phyloP scores from a whole-genome alignment of 1,139 yeast genomes.

The Lodderomyces parapsilosis region DNA sequence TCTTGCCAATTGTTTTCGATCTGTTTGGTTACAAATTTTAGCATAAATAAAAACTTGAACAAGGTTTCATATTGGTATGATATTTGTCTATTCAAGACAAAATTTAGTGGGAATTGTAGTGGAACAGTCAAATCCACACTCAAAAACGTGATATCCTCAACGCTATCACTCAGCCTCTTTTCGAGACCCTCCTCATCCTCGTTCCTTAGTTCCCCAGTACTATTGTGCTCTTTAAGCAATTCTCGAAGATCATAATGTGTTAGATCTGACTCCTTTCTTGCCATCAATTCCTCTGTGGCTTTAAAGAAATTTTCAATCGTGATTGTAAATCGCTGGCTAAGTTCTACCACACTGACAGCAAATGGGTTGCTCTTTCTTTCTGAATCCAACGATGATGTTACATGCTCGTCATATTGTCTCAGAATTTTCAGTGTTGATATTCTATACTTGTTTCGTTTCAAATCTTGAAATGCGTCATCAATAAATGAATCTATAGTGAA shows the following conservation, averaged over 20 bases:
- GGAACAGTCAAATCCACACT: constrained; percentile 62
- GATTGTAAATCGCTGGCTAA: constrained; percentile 30
- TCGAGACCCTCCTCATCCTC: background rate
- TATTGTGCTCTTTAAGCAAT: background rate
- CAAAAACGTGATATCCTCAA: constrained; percentile 23
- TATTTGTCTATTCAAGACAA: constrained; percentile 68
- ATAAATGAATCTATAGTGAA: constrained; percentile 50
- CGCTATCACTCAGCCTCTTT: background rate
- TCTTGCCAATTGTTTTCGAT: constrained; percentile 75
- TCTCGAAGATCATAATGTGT: background rate
- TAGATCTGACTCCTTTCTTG: background rate
- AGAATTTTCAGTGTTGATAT: constrained; percentile 31
- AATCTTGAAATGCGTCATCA: constrained; percentile 31
- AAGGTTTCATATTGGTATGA: constrained; percentile 78
- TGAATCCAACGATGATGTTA: constrained; percentile 2
- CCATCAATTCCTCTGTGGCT: constrained; percentile 54
- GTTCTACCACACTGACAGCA: constrained; percentile 17
- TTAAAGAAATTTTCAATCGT: constrained; percentile 48
- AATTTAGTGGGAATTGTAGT: constrained; percentile 84
- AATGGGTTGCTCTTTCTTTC: constrained; percentile 4
- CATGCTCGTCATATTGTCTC: constrained; percentile 25
- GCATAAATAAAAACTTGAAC: constrained; percentile 66
- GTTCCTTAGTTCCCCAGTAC: background rate
- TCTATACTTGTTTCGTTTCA: constrained; percentile 32
- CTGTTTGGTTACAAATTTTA: constrained; percentile 60